Evolutionary conservation across 148 eudicot genomes (phyloP), one percentile per base, ranked within the genome.

Genomic region (Persicaria maculosa): DNA sequence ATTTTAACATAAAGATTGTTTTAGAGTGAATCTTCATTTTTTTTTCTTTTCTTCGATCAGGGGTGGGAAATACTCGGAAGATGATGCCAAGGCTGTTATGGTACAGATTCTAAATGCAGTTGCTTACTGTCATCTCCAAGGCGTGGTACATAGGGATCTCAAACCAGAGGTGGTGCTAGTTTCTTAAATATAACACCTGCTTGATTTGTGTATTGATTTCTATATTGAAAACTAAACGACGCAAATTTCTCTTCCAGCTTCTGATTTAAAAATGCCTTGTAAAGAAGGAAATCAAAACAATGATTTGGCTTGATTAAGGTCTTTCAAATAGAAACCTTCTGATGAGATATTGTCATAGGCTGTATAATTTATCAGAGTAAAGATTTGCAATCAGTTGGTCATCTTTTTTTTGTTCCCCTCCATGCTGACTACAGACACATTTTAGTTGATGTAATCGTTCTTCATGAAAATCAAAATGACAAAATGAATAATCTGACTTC

Each of bases 71-170:
- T 86, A 78, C 80, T 74, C 87, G 2, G 93, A 89, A 80, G 90
- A 85, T 61, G 84, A 89, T 4, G 87, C 90, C 20, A 89, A 77
- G 80, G 80, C 68, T 55, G 80, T 89, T 40, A 81, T 86, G 82
- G 81, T 80, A 19, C 93, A 89, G 45, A 86, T 89, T 68, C 62
- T 89, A n/a, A 84, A 79, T 46, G 79, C 81, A 15, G 87, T 82
- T 20, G 83, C 90, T 5, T 88, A 76, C 72, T 85, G 83, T 65
- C 92, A 88, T 84, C 85, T 88, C 69, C 92, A 88, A 73, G 92
- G 92, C 31, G 92, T 88, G 72, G 90, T 86, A 52, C 92, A 88
- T 76, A 88, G 90, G n/a, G 92, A 88, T 79, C 84, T 88, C 31
- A 88, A 88, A 85, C 92, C 92, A 45, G 90, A 88, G 90, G 90